Base-by-base conservation (phyloP, 2,329 filamentous ascomycete genomes). In the Madurella fahalii region DNA sequence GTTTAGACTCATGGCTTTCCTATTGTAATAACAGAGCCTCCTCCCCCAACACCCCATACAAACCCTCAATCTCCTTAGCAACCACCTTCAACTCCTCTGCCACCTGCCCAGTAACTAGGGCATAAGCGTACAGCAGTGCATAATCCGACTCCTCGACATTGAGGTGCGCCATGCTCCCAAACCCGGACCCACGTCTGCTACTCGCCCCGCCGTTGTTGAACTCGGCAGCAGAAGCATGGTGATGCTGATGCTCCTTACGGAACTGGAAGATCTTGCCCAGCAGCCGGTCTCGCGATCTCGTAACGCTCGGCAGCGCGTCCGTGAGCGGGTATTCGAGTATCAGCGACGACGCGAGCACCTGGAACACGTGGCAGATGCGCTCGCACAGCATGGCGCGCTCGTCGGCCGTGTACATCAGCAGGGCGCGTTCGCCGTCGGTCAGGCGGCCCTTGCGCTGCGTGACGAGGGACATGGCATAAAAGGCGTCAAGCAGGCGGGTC, bases 401-500 rank as follows among this genome's bases (percentile, higher is more conserved):
- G 9, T 82, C 76, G 4, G 83, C 79, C 1, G 94, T 97, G 68
- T 89, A 91, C 58, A 82, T 79, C 39, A 99, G 75, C 39, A 97
- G 80, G 9, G 87, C 85, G 53, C 86, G 84, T 72, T 97, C 93
- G 4, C 93, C 92, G 25, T 86, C 82, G 2, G 85, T 90, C 1
- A 90, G 81, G 39, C 81, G 81, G 11, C 86, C 76, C 56, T 93
- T 89, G 65, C 92, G 93, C 66, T 88, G 80, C 39, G 95, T 91
- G 58, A 96, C 86, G 11, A 96, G 83, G 59, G 93, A 95, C 90
- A 99, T 96, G 49, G 92, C 90, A 67, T 97, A 92, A 70, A 99
- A 96, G 39, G 90, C 87, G 70, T 96, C 92, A 4, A 97, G 83
- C 72, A 96, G 89, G 50, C 87, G 85, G 58, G 87, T 86, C 1